Evolutionary conservation across 1,284 basidiomycete genomes (phyloP), one percentile per base, ranked within the genome.

Genomic region (Ustilago sp.): DNA sequence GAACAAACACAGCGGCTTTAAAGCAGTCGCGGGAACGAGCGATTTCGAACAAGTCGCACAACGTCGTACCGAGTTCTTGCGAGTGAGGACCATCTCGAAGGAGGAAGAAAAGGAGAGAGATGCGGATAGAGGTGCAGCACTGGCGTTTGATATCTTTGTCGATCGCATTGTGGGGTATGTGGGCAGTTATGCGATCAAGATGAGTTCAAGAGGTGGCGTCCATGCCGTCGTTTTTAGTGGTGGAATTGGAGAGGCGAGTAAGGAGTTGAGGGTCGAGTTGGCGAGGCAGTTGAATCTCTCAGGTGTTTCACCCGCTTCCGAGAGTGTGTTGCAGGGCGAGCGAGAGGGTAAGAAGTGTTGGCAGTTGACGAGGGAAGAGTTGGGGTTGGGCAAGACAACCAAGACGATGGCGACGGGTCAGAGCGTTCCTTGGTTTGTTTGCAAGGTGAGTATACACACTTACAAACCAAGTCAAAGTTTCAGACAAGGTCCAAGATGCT

Each of bases 61-160:
- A 11, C 34, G 57, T 11, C 31, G 57, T 4, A 50, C 43, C 5
- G 45, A 47, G 8, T 58, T 62, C 39, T 31, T 64, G 23, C 57
- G 52, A 1, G 36, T 35, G 0, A 50, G 59, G 15, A 48, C 51
- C 3, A 36, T 54, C n/a, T 36, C 17, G 11, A 55, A 58, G 28
- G 56, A 32, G 11, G 31, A 56, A 19, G 71, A 54, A 41, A 43
- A 50, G n/a, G 52, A 63, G n/a, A 41, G 35, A 11, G 53, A 58
- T 11, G 34, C 43, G 15, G 54, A 62, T 9, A 23, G 56, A 12
- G 34, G 35, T 3, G 64, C 64, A 17, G 39, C 36, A 6, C 34
- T 77, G 17, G 63, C 71, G 4, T 77, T 77, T 50, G 75, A 74
- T 39, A 50, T 77, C 15, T 77, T 74, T 59, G 71, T 77, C 4